Percentiles rank a stretch among this genome's conserved stretches.
Evolutionary conservation across 345 rosid species (phyloP).

Genomic region (Ailanthus altissimus): DNA sequence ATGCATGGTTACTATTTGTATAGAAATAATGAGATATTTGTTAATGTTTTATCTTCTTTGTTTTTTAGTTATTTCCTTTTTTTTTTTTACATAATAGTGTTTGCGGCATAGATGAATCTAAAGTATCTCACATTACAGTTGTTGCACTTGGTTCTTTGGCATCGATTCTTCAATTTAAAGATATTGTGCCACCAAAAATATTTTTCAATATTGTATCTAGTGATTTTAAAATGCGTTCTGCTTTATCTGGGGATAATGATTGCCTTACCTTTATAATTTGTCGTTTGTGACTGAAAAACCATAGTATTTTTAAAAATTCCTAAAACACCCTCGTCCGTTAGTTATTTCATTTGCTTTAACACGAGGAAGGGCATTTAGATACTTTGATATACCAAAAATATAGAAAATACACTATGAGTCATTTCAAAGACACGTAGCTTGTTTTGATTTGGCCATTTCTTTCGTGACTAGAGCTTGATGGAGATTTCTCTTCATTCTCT

Average conservation of each 20-base stretch:
- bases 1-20: background rate
- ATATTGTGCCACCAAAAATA: slow-evolving; percentile 79
- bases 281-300: no score
- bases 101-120: slow-evolving; percentile 98
- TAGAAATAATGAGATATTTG: background rate
- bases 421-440: no score
- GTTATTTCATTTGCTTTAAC: no score
- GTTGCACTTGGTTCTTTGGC: slow-evolving; percentile 97
- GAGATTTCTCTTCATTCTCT: no score
- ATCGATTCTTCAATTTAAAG: slow-evolving; percentile 91
- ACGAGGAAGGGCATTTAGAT: no score
- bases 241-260: background rate
- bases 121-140: slow-evolving; percentile 85
- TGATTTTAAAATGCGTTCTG: slow-evolving; percentile 60
- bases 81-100: slow-evolving; percentile 56
- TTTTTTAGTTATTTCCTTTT: background rate
- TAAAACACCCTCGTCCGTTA: no score
- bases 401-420: no score
- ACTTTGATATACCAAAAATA: no score
- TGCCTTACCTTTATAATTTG: no score
- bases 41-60: background rate
- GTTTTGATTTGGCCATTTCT: no score
- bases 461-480: no score
- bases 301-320: no score
- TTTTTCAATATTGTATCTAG: slow-evolving; percentile 84